Evolutionary conservation across 139 green algal genomes (phyloP).

Genomic region (Eudorina sp.): DNA sequence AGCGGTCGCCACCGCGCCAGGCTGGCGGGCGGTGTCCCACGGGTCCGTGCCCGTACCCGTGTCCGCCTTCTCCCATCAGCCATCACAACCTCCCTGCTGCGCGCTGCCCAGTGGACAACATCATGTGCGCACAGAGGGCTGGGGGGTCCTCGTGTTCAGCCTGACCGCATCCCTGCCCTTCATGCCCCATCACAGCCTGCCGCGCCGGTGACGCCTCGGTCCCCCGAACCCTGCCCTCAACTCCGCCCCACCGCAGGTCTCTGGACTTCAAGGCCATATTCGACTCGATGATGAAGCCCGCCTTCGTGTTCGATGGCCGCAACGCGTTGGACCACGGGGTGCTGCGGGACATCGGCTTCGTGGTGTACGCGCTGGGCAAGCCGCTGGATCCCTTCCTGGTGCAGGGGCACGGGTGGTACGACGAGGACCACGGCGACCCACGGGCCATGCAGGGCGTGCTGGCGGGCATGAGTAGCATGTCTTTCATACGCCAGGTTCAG

Average conservation of each 20-base stretch:
- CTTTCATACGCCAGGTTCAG: neutral
- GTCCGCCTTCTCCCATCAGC: too few relatives aligned
- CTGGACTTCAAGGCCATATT: conserved; percentile 80
- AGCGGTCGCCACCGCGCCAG: too few relatives aligned
- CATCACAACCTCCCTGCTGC: too few relatives aligned
- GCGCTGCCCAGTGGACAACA: too few relatives aligned
- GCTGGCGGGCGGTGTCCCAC: too few relatives aligned
- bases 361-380: conserved; percentile 95
- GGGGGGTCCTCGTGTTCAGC: too few relatives aligned
- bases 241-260: conserved; percentile 85
- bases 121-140: too few relatives aligned
- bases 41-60: too few relatives aligned
- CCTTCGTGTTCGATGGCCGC: conserved; percentile 95
- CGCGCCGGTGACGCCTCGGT: too few relatives aligned
- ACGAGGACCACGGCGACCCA: neutral
- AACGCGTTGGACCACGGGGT: conserved; percentile 89
- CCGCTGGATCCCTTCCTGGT: conserved; percentile 92
- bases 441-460: neutral
- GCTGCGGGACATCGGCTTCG: conserved; percentile 92
- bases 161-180: too few relatives aligned
- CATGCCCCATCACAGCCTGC: too few relatives aligned
- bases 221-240: too few relatives aligned
- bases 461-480: neutral
- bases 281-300: conserved; percentile 92
- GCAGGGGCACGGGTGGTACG: conserved; percentile 41